Evolutionary conservation across 202 grass and related monocot genomes (phyloP).

Genomic region (Musa balbisiana): DNA sequence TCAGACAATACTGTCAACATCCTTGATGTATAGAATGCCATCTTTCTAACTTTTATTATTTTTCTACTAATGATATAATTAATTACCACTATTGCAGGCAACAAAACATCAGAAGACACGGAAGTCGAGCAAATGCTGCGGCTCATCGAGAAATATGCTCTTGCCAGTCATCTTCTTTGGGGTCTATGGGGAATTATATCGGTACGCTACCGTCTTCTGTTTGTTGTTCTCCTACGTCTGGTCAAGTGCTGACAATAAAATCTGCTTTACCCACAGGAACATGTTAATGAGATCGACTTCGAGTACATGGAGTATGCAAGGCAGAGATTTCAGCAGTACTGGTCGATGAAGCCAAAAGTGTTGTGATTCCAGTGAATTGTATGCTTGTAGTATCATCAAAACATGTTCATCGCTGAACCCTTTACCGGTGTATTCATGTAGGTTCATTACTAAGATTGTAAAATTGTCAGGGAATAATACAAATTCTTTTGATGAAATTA

Average conservation of each 20-base stretch:
- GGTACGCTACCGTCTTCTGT: constrained; percentile 24
- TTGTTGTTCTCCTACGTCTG: too few species aligned
- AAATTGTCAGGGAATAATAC: too few species aligned
- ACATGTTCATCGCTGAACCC: background rate
- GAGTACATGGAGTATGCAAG: constrained; percentile 65
- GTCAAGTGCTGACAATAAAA: too few species aligned
- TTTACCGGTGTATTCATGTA: background rate
- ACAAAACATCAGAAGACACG: constrained; percentile 26
- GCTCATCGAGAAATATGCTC: constrained; percentile 57
- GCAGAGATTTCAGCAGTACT: constrained; percentile 61
- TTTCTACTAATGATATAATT: background rate
- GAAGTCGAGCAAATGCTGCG: constrained; percentile 56
- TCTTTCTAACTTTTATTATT: background rate
- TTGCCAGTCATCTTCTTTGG: constrained; percentile 76
- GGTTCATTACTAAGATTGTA: too few species aligned
- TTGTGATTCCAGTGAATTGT: constrained; percentile 25
- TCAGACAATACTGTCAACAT: background rate
- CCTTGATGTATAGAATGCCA: background rate
- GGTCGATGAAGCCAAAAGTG: constrained; percentile 44
- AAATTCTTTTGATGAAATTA: too few species aligned
- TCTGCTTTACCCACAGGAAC: constrained; percentile 30
- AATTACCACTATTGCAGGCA: constrained; percentile 25
- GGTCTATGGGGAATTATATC: constrained; percentile 91
- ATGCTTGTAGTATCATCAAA: background rate
- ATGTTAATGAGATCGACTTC: constrained; percentile 88